Evolutionary conservation across 495 filamentous ascomycete species (phyloP).

Genomic region (Neurospora sp.): DNA sequence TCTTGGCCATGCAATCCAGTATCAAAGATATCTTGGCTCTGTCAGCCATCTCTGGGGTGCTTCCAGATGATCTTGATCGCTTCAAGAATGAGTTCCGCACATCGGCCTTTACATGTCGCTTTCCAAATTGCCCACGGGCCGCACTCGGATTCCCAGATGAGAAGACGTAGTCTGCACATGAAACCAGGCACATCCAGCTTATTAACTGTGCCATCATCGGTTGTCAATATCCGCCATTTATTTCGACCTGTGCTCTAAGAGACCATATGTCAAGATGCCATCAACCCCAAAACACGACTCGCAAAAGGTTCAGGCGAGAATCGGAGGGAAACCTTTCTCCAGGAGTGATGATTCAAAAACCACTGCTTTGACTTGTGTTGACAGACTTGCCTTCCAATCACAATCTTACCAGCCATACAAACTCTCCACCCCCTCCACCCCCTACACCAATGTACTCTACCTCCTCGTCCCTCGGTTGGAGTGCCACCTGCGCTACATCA

Average conservation of each 20-base stretch:
- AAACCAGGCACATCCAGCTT: background rate
- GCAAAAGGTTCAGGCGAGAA: background rate
- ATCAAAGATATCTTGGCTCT: background rate
- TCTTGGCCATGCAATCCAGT: background rate
- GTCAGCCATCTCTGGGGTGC: conserved; percentile 3
- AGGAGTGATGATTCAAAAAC: background rate
- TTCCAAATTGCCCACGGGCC: conserved; percentile 2
- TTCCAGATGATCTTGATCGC: conserved; percentile 12
- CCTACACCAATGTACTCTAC: too few relatives aligned
- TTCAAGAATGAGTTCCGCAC: conserved; percentile 16
- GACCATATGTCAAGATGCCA: background rate
- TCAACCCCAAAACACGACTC: background rate
- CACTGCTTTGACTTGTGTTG: too few relatives aligned
- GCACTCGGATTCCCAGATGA: background rate
- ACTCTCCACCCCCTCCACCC: too few relatives aligned
- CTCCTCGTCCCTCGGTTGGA: too few relatives aligned
- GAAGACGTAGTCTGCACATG: background rate
- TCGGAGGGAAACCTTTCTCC: background rate
- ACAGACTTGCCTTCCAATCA: too few relatives aligned
- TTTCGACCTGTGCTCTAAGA: background rate
- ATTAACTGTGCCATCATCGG: background rate
- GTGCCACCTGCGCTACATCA: too few relatives aligned
- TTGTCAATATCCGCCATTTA: conserved; percentile 10
- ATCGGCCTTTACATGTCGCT: conserved; percentile 16
- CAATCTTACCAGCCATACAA: too few relatives aligned